Percentiles rank a stretch among this genome's conserved stretches.
Conservation (phyloP, 306 rosid genomes). For the Dalbergia cochinchinensis region DNA sequence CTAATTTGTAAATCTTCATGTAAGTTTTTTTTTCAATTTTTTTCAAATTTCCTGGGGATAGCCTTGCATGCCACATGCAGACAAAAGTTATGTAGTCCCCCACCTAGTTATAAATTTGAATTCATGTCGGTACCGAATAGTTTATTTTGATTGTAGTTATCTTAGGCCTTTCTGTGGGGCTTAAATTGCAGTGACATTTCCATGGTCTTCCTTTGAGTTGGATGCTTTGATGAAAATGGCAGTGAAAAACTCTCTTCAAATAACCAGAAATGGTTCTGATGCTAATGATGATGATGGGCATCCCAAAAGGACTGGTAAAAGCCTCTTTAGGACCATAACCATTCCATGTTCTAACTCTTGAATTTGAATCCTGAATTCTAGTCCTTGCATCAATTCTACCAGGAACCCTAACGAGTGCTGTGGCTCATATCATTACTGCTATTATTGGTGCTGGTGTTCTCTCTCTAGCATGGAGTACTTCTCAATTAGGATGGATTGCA, state of each 20-base stretch:
- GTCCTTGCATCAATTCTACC: slow-evolving; percentile 32
- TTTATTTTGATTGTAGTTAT: not conserved
- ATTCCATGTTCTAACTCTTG: slow-evolving; percentile 2
- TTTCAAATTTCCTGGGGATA: not conserved
- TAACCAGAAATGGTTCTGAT: slow-evolving; percentile 24
- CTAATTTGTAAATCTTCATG: not conserved
- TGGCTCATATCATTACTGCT: slow-evolving; percentile 73
- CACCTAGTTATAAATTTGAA: not conserved
- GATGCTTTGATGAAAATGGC: slow-evolving; percentile 48
- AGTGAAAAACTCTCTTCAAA: slow-evolving; percentile 51
- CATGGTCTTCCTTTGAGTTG: slow-evolving; percentile 32
- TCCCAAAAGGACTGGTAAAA: slow-evolving; percentile 60
- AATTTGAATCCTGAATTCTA: slow-evolving; percentile 30
- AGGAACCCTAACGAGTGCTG: slow-evolving; percentile 58
- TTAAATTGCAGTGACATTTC: slow-evolving; percentile 2
- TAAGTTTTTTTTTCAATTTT: not conserved
- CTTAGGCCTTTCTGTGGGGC: slow-evolving; percentile 7
- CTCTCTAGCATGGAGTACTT: slow-evolving; percentile 70
- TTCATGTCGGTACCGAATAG: not conserved
- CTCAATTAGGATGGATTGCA: slow-evolving; percentile 68
- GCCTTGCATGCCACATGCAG: slow-evolving; percentile 5
- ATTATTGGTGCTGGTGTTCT: slow-evolving; percentile 71
- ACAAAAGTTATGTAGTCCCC: not conserved
- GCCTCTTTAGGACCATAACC: slow-evolving; percentile 6
- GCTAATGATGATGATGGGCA: slow-evolving; percentile 62